Evolutionary conservation across 2,329 filamentous ascomycete species (phyloP).

Genomic region (Fonsecaea pedrosoi): DNA sequence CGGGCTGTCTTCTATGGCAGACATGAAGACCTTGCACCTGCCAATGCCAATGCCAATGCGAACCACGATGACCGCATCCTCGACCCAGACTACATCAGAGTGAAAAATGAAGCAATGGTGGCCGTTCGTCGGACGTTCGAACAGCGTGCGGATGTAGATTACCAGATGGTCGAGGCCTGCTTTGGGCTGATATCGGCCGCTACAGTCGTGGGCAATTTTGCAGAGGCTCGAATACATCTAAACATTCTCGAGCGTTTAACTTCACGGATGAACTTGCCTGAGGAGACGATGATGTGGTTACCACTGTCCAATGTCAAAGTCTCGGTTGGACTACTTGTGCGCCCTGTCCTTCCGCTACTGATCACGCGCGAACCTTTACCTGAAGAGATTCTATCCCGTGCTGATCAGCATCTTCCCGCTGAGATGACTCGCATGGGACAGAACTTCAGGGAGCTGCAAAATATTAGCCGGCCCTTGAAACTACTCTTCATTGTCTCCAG

Average conservation of each 20-base stretch:
- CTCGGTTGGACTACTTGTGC: slow-evolving; percentile 45
- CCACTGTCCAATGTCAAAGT: slow-evolving; percentile 38
- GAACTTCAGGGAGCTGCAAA: slow-evolving; percentile 42
- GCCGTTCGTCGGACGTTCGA: slow-evolving; percentile 38
- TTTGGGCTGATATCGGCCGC: slow-evolving; percentile 48
- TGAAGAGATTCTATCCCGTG: slow-evolving; percentile 40
- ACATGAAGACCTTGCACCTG: slow-evolving; percentile 40
- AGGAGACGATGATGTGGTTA: slow-evolving; percentile 36
- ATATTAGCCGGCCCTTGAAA: slow-evolving; percentile 43
- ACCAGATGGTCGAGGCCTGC: slow-evolving; percentile 49
- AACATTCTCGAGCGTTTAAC: slow-evolving; percentile 43
- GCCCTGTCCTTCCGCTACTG: slow-evolving; percentile 46
- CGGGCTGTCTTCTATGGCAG: slow-evolving; percentile 45
- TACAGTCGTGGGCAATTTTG: slow-evolving; percentile 49
- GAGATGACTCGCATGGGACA: slow-evolving; percentile 41
- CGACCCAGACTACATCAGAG: slow-evolving; percentile 49
- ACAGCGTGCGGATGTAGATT: slow-evolving; percentile 45
- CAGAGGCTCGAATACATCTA: slow-evolving; percentile 50
- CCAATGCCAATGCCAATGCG: slow-evolving; percentile 27
- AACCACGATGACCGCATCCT: slow-evolving; percentile 38
- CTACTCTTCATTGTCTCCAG: slow-evolving; percentile 42
- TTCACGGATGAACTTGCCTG: slow-evolving; percentile 48
- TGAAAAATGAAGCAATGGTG: slow-evolving; percentile 46
- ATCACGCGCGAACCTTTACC: slow-evolving; percentile 46
- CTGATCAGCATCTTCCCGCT: slow-evolving; percentile 42